Conservation (phyloP, 495 filamentous ascomycete species). For the Neurospora sp. region DNA sequence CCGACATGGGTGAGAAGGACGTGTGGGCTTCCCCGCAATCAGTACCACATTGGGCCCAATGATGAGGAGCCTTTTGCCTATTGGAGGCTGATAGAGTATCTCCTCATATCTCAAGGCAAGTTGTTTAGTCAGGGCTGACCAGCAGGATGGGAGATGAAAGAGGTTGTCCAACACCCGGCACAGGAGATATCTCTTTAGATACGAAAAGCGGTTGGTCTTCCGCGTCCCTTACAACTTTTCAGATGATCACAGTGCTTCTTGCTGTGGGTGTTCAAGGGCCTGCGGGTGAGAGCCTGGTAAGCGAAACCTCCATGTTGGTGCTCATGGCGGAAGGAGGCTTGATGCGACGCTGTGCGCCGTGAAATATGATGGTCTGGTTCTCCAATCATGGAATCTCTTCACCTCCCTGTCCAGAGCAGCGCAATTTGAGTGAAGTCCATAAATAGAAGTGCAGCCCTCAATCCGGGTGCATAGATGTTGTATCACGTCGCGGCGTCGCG, state of each 20-base stretch:
- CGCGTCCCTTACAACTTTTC: neutral
- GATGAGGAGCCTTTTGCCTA: neutral
- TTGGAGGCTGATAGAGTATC: neutral
- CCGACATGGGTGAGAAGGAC: neutral
- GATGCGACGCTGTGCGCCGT: conserved; percentile 10
- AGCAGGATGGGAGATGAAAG: neutral
- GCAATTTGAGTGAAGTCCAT: conserved; percentile 9
- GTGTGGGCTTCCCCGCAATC: neutral
- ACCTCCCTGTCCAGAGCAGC: neutral
- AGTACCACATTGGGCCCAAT: neutral
- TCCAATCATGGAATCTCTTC: conserved; percentile 3
- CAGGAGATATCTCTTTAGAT: neutral
- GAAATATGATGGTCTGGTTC: neutral
- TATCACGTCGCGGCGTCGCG: conserved; percentile 8
- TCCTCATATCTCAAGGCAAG: neutral
- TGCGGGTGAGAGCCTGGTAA: neutral
- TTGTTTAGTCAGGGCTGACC: neutral
- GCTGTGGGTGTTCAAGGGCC: neutral
- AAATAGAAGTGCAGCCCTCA: conserved; percentile 13
- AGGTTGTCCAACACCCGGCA: neutral
- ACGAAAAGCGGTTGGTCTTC: neutral
- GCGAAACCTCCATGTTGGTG: conserved; percentile 6
- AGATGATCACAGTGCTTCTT: neutral
- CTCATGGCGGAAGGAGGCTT: conserved; percentile 7
- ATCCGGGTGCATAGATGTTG: conserved; percentile 8